A percentile compares a stretch with the other conserved stretches of the same genome.
Evolutionary conservation across 2,329 filamentous ascomycete species (phyloP).

Genomic region (Orbilia ellipsospora): DNA sequence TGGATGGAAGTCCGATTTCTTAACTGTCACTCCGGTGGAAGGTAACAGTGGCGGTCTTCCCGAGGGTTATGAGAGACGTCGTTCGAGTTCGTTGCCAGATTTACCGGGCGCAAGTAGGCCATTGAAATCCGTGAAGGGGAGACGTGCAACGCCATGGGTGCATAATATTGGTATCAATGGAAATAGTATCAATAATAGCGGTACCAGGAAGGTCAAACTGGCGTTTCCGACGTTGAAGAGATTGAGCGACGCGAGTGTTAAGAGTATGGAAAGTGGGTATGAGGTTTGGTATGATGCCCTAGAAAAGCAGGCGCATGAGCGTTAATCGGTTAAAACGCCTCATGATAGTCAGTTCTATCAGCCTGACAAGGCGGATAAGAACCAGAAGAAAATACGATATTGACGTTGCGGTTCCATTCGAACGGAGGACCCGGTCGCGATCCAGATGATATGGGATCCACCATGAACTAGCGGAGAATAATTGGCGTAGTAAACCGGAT

Average conservation of each 20-base stretch:
- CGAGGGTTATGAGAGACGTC: constrained; percentile 27
- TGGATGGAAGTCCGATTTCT: constrained; percentile 41
- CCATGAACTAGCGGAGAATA: background rate
- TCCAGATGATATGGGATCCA: constrained; percentile 4
- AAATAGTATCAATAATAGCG: constrained; percentile 5
- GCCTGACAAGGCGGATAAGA: constrained; percentile 11
- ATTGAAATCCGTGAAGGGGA: constrained; percentile 41
- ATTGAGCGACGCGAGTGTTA: constrained; percentile 45
- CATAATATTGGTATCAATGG: constrained; percentile 48
- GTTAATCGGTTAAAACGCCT: background rate
- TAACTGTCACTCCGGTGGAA: constrained; percentile 23
- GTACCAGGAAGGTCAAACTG: constrained; percentile 17
- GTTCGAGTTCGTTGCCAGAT: constrained; percentile 49
- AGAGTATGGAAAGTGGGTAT: constrained; percentile 35
- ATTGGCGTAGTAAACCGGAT: background rate
- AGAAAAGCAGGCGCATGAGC: constrained; percentile 23
- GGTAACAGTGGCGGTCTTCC: constrained; percentile 1
- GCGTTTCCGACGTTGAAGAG: constrained; percentile 44
- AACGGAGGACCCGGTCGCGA: background rate
- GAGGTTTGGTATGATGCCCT: constrained; percentile 52
- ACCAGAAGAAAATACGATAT: background rate
- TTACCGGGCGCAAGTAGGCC: constrained; percentile 25
- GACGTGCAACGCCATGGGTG: constrained; percentile 49
- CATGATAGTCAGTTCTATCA: background rate
- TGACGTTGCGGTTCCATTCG: background rate